A percentile compares a stretch with the other conserved stretches of the same genome.
Evolutionary conservation across 345 rosid genomes (phyloP).

Genomic region (Erodium maritimum): DNA sequence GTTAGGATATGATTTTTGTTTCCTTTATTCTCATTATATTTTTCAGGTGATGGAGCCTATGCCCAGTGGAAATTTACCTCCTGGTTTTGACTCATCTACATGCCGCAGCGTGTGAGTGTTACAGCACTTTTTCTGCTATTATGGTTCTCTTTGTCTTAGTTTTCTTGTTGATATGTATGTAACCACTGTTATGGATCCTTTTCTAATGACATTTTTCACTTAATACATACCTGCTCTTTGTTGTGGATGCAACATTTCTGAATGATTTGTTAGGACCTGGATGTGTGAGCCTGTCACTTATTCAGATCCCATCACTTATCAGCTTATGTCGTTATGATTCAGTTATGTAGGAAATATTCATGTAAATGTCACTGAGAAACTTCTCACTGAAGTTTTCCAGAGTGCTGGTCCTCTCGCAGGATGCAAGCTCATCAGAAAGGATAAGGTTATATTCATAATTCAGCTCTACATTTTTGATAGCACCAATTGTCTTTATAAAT

Average conservation of each 20-base stretch:
- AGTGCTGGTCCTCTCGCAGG: conserved; percentile 91
- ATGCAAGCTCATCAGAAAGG: conserved; percentile 89
- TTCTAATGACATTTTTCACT: not conserved
- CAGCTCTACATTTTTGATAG: not conserved
- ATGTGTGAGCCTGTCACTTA: no score
- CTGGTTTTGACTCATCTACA: conserved; percentile 97
- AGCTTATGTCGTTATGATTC: conserved; percentile 26
- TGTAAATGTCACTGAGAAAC: conserved; percentile 80
- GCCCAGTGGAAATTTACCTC: conserved; percentile 98
- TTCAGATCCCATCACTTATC: no score
- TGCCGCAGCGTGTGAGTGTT: conserved; percentile 99
- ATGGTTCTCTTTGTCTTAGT: conserved; percentile 18
- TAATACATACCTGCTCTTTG: no score
- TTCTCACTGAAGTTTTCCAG: conserved; percentile 84
- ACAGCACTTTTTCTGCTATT: conserved; percentile 14
- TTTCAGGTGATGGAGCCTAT: conserved; percentile 59
- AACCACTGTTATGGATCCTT: not conserved
- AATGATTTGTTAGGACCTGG: no score
- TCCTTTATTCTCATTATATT: not conserved
- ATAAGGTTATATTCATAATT: conserved; percentile 35
- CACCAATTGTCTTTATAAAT: not conserved
- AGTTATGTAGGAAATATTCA: conserved; percentile 95
- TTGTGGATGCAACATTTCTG: no score
- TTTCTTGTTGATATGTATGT: conserved; percentile 9
- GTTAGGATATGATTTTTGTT: not conserved